Evolutionary conservation across 805 yeast genomes (phyloP).

Genomic region (Ogataea nitratoaversa): DNA sequence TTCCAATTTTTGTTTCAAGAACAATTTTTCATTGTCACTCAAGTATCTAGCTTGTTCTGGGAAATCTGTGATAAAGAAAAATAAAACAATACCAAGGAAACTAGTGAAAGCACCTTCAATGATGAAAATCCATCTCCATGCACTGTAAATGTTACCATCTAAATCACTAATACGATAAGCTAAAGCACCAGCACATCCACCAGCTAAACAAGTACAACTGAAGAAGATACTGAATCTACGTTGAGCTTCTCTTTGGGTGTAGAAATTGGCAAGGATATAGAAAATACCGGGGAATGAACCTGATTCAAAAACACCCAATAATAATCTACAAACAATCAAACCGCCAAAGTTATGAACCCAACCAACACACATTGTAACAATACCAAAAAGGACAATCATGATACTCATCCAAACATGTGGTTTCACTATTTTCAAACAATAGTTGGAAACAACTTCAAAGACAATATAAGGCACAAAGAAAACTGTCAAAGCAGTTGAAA

Average conservation of each 20-base stretch:
- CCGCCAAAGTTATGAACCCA: slow-evolving; percentile 55
- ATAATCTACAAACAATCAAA: slow-evolving; percentile 56
- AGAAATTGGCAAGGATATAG: slow-evolving; percentile 63
- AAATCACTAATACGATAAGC: slow-evolving; percentile 61
- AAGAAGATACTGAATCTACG: slow-evolving; percentile 66
- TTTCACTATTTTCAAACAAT: slow-evolving; percentile 48
- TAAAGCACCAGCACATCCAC: slow-evolving; percentile 74
- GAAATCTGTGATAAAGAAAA: slow-evolving; percentile 60
- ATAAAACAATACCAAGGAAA: slow-evolving; percentile 30
- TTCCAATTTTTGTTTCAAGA: slow-evolving; percentile 55
- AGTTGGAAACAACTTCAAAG: slow-evolving; percentile 64
- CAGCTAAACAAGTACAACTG: slow-evolving; percentile 68
- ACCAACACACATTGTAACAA: slow-evolving; percentile 62
- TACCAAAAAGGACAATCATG: slow-evolving; percentile 62
- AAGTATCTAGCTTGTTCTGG: slow-evolving; percentile 64
- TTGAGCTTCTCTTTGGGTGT: slow-evolving; percentile 61
- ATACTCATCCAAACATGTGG: slow-evolving; percentile 64
- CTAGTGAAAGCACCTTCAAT: slow-evolving; percentile 35
- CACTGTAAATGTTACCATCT: slow-evolving; percentile 41
- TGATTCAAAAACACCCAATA: slow-evolving; percentile 65
- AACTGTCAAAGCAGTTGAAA: slow-evolving; percentile 59
- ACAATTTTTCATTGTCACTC: slow-evolving; percentile 46
- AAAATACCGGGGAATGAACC: slow-evolving; percentile 76
- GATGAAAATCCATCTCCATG: slow-evolving; percentile 46
- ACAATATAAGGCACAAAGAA: slow-evolving; percentile 68